Percentiles rank a stretch among this genome's conserved stretches.
Conservation (phyloP, 1,139 yeast genomes). For the Diutina sp. region DNA sequence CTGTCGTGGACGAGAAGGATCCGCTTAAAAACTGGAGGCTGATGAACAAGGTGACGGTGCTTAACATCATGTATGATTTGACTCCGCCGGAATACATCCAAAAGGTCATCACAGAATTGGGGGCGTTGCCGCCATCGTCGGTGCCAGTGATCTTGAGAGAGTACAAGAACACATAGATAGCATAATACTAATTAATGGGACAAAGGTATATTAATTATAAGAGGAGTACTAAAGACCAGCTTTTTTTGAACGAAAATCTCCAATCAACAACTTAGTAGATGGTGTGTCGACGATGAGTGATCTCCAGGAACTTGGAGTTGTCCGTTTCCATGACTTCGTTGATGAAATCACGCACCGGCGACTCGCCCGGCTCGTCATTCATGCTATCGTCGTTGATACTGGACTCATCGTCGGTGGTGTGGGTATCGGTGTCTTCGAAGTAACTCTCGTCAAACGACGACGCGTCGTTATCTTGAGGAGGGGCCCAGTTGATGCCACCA, state of each 20-base stretch:
- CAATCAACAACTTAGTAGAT: background rate
- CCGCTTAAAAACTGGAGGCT: slow-evolving; percentile 50
- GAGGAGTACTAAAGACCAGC: background rate
- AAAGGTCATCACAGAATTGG: slow-evolving; percentile 91
- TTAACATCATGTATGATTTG: slow-evolving; percentile 83
- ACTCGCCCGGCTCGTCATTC: background rate
- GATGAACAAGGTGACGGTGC: slow-evolving; percentile 51
- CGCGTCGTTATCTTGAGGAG: background rate
- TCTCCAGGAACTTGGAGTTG: background rate
- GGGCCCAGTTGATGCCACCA: background rate
- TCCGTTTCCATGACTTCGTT: background rate
- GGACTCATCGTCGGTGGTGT: background rate
- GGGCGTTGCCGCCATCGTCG: slow-evolving; percentile 92
- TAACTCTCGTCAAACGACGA: background rate
- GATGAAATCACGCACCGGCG: background rate
- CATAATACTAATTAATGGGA: background rate
- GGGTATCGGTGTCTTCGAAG: background rate
- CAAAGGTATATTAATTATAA: background rate
- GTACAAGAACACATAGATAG: slow-evolving; percentile 38
- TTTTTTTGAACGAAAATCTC: background rate
- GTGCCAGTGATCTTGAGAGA: slow-evolving; percentile 95
- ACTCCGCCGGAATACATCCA: slow-evolving; percentile 92
- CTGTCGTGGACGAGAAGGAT: slow-evolving; percentile 19
- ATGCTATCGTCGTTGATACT: background rate
- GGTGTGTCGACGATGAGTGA: background rate